Conservation (phyloP, 257 asterid genomes). For the Ophiorrhiza pumila region DNA sequence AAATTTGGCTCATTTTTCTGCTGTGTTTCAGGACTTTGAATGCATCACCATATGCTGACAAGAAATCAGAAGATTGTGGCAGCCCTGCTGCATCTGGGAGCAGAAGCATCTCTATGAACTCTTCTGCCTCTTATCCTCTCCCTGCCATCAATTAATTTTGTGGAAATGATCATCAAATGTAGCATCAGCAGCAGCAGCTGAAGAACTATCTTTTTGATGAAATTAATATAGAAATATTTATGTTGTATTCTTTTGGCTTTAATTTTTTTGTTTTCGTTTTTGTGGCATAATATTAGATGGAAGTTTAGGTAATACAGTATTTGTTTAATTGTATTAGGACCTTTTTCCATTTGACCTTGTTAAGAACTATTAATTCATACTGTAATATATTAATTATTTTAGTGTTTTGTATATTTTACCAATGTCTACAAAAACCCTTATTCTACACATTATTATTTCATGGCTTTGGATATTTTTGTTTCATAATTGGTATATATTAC, state of each 20-base stretch:
- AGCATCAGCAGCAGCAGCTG: constrained; percentile 1
- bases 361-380: not conserved
- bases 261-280: constrained; percentile 6
- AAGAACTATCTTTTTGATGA: not conserved
- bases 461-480: too few species aligned
- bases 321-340: not conserved
- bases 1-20: not conserved
- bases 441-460: too few species aligned
- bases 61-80: constrained; percentile 39
- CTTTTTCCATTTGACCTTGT: not conserved
- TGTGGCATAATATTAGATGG: constrained; percentile 12
- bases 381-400: not conserved
- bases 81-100: constrained; percentile 36
- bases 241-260: constrained; percentile 18
- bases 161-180: not conserved
- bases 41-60: constrained; percentile 49
- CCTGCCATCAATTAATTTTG: constrained; percentile 32
- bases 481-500: too few species aligned
- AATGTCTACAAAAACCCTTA: too few species aligned
- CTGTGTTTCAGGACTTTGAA: constrained; percentile 42
- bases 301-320: constrained; percentile 1
- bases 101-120: constrained; percentile 41
- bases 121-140: constrained; percentile 46
- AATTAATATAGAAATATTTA: constrained; percentile 3
- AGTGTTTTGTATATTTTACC: not conserved